Percentiles rank a stretch among this genome's conserved stretches.
Evolutionary conservation across 352 stramenopile genomes (phyloP).

Genomic region (Sclerospora graminicola): DNA sequence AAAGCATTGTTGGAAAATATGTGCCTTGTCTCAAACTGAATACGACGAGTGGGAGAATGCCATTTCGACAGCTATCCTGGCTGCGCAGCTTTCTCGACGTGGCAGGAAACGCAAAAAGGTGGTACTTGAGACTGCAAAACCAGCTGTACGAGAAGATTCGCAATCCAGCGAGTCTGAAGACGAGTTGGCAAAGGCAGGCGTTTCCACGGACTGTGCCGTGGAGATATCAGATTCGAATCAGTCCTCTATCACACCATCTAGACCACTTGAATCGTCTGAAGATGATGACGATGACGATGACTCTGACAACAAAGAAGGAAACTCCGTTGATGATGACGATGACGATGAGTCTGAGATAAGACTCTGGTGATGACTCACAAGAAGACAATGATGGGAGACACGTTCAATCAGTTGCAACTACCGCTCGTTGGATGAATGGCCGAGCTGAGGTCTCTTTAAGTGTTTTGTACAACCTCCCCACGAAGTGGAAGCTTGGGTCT

Average conservation of each 20-base stretch:
- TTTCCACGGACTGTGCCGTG: conserved; percentile 1
- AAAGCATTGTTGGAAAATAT: conserved; percentile 66
- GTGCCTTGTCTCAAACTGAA: conserved; percentile 34
- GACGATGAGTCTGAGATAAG: conserved; percentile 24
- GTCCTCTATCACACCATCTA: conserved; percentile 7
- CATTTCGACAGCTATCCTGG: conserved; percentile 62
- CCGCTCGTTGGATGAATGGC: background rate
- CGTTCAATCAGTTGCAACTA: too few relatives aligned
- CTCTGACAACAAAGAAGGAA: conserved; percentile 28
- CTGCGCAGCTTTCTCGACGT: conserved; percentile 39
- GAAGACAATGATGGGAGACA: conserved; percentile 12
- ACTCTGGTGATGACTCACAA: conserved; percentile 21
- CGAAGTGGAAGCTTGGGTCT: conserved; percentile 28
- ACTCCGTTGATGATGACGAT: conserved; percentile 27
- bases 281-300: conserved; percentile 35
- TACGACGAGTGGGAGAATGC: conserved; percentile 65
- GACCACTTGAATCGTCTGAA: conserved; percentile 14
- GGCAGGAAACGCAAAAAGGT: conserved; percentile 21
- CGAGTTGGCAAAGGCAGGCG: background rate
- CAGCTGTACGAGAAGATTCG: conserved; percentile 12
- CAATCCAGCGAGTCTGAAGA: conserved; percentile 13
- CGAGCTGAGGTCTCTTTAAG: conserved; percentile 1
- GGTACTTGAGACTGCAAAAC: conserved; percentile 17
- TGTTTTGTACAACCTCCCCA: conserved; percentile 18
- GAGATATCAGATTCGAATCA: conserved; percentile 6